phyloP scores from a whole-genome alignment of 202 grass and related monocot species.

The Saccharum hybrid region DNA sequence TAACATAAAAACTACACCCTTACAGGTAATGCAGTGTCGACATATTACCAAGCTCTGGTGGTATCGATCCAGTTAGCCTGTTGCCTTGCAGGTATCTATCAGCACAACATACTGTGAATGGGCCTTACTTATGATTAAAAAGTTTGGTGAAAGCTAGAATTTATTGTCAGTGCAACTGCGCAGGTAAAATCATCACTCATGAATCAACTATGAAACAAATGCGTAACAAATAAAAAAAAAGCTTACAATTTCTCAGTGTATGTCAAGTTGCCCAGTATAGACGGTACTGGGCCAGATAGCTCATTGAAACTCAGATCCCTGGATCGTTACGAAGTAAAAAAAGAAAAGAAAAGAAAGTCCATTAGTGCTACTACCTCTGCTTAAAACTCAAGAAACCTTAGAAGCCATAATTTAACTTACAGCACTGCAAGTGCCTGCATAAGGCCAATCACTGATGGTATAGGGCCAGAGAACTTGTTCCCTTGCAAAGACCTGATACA shows the following conservation, averaged over 20 bases:
- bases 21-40: conserved; percentile 90
- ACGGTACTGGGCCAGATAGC: conserved; percentile 71
- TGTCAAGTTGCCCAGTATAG: conserved; percentile 91
- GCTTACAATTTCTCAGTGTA: conserved; percentile 98
- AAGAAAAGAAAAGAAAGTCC: background rate
- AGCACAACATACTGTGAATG: conserved; percentile 37
- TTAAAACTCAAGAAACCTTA: conserved; percentile 38
- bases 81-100: conserved; percentile 77
- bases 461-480: conserved; percentile 81
- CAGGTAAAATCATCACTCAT: conserved; percentile 24
- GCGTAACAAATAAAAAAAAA: background rate
- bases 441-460: conserved; percentile 90
- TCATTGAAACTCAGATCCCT: conserved; percentile 92
- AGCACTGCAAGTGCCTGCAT: conserved; percentile 95
- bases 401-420: conserved; percentile 57
- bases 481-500: conserved; percentile 85
- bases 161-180: background rate
- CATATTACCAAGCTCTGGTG: conserved; percentile 92
- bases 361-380: background rate
- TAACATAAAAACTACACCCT: conserved; percentile 32
- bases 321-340: conserved; percentile 28
- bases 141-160: conserved; percentile 18
- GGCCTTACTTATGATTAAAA: conserved; percentile 15
- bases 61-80: conserved; percentile 68
- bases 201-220: conserved; percentile 37